Percentiles rank a stretch among this genome's conserved stretches.
Evolutionary conservation across 169 alveolate genomes (phyloP).

Genomic region (Theileria parva): DNA sequence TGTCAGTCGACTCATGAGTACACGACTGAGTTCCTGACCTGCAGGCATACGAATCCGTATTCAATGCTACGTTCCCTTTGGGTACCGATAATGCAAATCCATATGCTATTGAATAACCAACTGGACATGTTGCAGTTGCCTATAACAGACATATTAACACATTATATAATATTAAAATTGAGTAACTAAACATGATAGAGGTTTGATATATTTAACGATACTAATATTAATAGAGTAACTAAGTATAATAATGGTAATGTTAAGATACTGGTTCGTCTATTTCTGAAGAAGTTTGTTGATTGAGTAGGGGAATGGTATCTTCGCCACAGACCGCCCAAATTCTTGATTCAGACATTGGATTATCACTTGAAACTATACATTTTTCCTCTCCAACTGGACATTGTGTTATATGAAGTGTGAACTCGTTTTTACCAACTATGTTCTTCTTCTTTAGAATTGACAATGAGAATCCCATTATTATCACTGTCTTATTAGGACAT

Average conservation of each 20-base stretch:
- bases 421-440: slow-evolving; percentile 27
- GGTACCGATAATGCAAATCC: slow-evolving; percentile 63
- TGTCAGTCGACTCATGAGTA: slow-evolving; percentile 34
- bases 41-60: slow-evolving; percentile 54
- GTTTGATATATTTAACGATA: too few species aligned
- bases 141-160: background rate
- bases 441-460: slow-evolving; percentile 16
- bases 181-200: too few species aligned
- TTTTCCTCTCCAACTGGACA: slow-evolving; percentile 79
- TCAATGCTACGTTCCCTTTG: slow-evolving; percentile 17
- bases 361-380: slow-evolving; percentile 69
- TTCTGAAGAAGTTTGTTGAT: slow-evolving; percentile 63
- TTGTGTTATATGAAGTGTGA: slow-evolving; percentile 34
- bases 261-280: slow-evolving; percentile 10
- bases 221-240: too few species aligned
- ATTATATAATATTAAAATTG: background rate
- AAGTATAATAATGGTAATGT: slow-evolving; percentile 1
- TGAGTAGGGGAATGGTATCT: slow-evolving; percentile 69
- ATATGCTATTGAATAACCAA: slow-evolving; percentile 47
- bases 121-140: slow-evolving; percentile 58
- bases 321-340: slow-evolving; percentile 76
- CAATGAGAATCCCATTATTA: slow-evolving; percentile 80
- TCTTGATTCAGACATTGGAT: slow-evolving; percentile 66
- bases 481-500: slow-evolving; percentile 74
- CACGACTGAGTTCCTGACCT: slow-evolving; percentile 50